Base-by-base conservation (phyloP, 139 green algal species). In the Closterium sp. region DNA sequence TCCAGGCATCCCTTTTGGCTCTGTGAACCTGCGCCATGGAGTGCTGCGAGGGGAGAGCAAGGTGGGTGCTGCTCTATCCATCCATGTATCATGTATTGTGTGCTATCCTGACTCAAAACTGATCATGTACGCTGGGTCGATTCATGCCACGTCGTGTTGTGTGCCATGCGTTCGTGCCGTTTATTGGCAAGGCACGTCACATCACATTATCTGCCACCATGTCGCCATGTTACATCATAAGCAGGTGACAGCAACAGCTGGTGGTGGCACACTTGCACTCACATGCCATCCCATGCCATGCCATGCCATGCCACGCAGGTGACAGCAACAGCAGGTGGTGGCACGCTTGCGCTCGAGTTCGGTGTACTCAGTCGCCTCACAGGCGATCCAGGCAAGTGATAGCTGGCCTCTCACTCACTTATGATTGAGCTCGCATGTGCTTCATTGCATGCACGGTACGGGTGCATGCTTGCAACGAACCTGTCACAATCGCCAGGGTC, bases 261-360 rank as follows among this genome's bases (percentile, higher is more conserved):
- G n/a, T n/a, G n/a, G n/a, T n/a, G n/a, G n/a, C n/a, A n/a, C n/a
- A n/a, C n/a, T 87, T 19, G 1, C 84, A 87, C 24, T 19, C 6
- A n/a, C 84, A 4, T 87, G 84, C 2, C 84, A 87, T 87, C 17
- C n/a, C 84, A 30, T 87, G 84, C 10, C 85, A 87, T 87, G 21
- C 28, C 85, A 87, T 87, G 85, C 19, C 21, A 87, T 87, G 73
- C 24, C 79, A 86, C 27, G 30, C 91, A 93, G 92, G 62, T 95
- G n/a, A 95, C 95, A 31, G 94, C 88, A 32, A 95, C 93, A 30
- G 95, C 95, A 50, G 93, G 93, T 24, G 92, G 84, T 10, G 95
- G 95, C 19, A 95, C 95, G 24, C 79, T 96, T 7, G 70, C 42
- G 17, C 70, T 96, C 22, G 95, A 96, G 93, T 96, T 96, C 42